phyloP scores from a whole-genome alignment of 2,329 filamentous ascomycete genomes.

The Xylaria sp. region DNA sequence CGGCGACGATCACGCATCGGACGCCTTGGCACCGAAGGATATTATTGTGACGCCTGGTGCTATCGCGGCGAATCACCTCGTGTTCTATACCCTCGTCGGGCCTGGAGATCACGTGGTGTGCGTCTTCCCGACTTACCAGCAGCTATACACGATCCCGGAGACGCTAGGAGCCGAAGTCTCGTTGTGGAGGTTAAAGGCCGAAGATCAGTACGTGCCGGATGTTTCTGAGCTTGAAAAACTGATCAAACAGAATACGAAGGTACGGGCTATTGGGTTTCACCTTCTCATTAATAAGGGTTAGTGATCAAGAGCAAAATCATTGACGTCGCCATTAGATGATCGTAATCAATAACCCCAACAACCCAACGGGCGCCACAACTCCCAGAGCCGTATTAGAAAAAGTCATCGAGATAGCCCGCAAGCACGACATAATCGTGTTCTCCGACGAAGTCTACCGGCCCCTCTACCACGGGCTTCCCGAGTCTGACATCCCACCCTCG shows the following conservation, averaged over 20 bases:
- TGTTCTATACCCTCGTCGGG: slow-evolving; percentile 76
- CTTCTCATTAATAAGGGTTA: not conserved
- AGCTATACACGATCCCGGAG: slow-evolving; percentile 79
- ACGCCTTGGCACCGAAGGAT: slow-evolving; percentile 61
- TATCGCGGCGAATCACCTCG: slow-evolving; percentile 85
- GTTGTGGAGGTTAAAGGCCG: slow-evolving; percentile 75
- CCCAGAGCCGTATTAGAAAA: slow-evolving; percentile 67
- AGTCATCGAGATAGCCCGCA: slow-evolving; percentile 71
- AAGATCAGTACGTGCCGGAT: slow-evolving; percentile 74
- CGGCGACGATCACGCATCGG: not conserved
- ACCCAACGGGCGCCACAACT: slow-evolving; percentile 80
- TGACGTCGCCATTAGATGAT: slow-evolving; percentile 54
- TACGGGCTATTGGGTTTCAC: slow-evolving; percentile 55
- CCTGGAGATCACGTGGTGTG: slow-evolving; percentile 86
- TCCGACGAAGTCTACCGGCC: slow-evolving; percentile 87
- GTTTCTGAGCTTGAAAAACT: slow-evolving; percentile 72
- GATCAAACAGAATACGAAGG: slow-evolving; percentile 75
- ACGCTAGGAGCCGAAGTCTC: slow-evolving; percentile 81
- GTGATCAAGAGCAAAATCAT: not conserved
- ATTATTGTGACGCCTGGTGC: slow-evolving; percentile 82
- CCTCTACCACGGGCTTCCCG: slow-evolving; percentile 74
- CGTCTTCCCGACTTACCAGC: slow-evolving; percentile 88
- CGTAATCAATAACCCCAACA: slow-evolving; percentile 77
- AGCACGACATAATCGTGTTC: slow-evolving; percentile 72
- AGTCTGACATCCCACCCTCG: slow-evolving; percentile 68